phyloP scores from a whole-genome alignment of 2,329 filamentous ascomycete species.

The Alternaria burnsii region DNA sequence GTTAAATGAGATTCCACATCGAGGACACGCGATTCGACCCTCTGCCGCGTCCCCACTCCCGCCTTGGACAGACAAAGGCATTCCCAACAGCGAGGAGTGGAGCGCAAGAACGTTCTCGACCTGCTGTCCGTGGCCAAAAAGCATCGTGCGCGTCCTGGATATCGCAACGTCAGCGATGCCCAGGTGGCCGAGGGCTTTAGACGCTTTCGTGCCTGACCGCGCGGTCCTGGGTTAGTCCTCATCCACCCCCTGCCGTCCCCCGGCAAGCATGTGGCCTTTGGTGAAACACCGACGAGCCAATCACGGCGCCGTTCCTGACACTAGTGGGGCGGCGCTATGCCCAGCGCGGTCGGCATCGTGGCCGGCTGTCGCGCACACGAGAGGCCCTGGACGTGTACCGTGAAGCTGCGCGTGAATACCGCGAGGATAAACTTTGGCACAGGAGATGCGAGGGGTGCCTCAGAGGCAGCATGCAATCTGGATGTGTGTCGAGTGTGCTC shows the following conservation, averaged over 20 bases:
- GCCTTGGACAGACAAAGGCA: not conserved
- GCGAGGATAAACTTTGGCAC: not conserved
- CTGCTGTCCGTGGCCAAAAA: conserved; percentile 9
- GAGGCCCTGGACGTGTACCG: not conserved
- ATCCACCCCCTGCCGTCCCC: conserved; percentile 8
- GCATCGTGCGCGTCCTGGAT: conserved; percentile 1
- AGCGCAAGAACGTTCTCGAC: conserved; percentile 13
- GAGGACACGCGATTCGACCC: conserved; percentile 2
- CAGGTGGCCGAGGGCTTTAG: conserved; percentile 2
- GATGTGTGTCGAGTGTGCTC: not conserved
- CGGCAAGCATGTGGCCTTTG: conserved; percentile 7
- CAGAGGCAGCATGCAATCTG: not conserved
- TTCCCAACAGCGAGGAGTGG: conserved; percentile 12
- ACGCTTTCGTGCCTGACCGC: conserved; percentile 10
- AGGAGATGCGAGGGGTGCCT: not conserved
- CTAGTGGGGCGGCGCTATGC: conserved; percentile 7
- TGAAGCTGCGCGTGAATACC: not conserved
- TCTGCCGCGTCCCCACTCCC: conserved; percentile 4
- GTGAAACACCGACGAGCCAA: conserved; percentile 13
- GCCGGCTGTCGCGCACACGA: conserved; percentile 2
- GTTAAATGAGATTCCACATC: conserved; percentile 13
- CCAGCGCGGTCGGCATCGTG: conserved; percentile 2
- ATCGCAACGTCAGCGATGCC: conserved; percentile 8
- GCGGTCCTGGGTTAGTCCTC: conserved; percentile 11
- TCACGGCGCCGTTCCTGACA: conserved; percentile 10